Evolutionary conservation across 371 early-diverging fungal species (phyloP).

Genomic region (Mortierella sp.): DNA sequence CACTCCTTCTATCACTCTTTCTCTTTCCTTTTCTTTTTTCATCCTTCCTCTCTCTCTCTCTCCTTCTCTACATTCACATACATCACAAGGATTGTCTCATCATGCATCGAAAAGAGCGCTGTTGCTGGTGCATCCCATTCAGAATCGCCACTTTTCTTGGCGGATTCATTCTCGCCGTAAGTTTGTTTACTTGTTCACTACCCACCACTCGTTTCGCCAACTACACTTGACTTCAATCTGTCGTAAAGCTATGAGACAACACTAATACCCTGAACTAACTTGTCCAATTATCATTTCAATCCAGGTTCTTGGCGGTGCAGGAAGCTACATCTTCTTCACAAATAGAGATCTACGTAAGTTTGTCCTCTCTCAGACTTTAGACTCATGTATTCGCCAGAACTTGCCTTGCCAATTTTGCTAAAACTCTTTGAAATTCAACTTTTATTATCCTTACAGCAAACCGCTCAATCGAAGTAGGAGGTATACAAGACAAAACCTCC

Average conservation of each 20-base stretch:
- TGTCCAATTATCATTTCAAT: neutral
- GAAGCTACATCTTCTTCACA: slow-evolving; percentile 42
- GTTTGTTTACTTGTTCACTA: neutral
- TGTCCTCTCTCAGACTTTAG: too few species aligned
- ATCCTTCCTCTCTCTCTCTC: neutral
- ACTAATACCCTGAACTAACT: too few species aligned
- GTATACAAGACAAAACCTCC: slow-evolving; percentile 10
- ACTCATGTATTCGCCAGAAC: too few species aligned
- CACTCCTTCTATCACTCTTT: slow-evolving; percentile 6
- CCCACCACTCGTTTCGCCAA: neutral
- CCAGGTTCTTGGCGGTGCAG: slow-evolving; percentile 45
- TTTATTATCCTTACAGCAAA: slow-evolving; percentile 25
- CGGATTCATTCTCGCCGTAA: slow-evolving; percentile 38
- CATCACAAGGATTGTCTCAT: neutral
- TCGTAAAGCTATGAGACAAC: too few species aligned
- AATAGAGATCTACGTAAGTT: slow-evolving; percentile 48
- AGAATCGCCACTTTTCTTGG: slow-evolving; percentile 48
- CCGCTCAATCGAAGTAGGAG: slow-evolving; percentile 15
- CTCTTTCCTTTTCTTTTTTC: neutral
- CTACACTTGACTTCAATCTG: too few species aligned
- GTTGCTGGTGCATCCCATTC: slow-evolving; percentile 53
- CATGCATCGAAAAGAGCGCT: slow-evolving; percentile 22
- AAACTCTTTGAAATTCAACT: neutral
- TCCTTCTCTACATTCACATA: neutral
- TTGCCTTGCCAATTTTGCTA: neutral